Conservation (phyloP, 805 yeast species). For the Cyberlindnera mississippiensis region DNA sequence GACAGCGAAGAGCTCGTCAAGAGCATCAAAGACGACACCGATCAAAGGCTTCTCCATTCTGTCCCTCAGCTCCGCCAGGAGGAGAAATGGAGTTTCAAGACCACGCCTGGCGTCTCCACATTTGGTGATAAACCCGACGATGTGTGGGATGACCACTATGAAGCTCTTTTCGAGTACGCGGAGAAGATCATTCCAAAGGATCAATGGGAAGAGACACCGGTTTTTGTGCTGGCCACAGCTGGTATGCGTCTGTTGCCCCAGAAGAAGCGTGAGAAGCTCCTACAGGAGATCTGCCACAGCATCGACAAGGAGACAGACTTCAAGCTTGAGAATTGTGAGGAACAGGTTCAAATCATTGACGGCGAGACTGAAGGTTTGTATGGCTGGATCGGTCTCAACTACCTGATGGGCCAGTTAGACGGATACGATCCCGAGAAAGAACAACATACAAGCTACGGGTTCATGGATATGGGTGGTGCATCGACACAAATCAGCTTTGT, state of each 20-base stretch:
- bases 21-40: constrained; percentile 6
- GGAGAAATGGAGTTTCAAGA: constrained; percentile 65
- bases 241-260: constrained; percentile 83
- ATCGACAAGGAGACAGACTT: constrained; percentile 56
- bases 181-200: constrained; percentile 61
- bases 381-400: constrained; percentile 94
- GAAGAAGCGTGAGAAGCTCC: constrained; percentile 46
- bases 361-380: constrained; percentile 94
- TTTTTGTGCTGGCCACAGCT: constrained; percentile 92
- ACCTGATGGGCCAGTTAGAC: constrained; percentile 64
- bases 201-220: constrained; percentile 65
- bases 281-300: constrained; percentile 56
- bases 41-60: constrained; percentile 38
- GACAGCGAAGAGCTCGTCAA: constrained; percentile 39
- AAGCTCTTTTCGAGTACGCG: constrained; percentile 64
- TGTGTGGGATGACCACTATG: constrained; percentile 71
- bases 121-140: constrained; percentile 48
- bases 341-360: constrained; percentile 81
- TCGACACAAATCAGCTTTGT: constrained; percentile 94
- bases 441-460: constrained; percentile 69
- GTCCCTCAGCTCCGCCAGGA: constrained; percentile 68
- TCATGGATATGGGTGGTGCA: constrained; percentile 99
- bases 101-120: constrained; percentile 80
- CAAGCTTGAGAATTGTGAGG: constrained; percentile 48
- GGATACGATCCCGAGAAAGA: constrained; percentile 35